Conservation (phyloP, 2,329 filamentous ascomycete genomes). For the Parasarocladium wereldwijsianum region DNA sequence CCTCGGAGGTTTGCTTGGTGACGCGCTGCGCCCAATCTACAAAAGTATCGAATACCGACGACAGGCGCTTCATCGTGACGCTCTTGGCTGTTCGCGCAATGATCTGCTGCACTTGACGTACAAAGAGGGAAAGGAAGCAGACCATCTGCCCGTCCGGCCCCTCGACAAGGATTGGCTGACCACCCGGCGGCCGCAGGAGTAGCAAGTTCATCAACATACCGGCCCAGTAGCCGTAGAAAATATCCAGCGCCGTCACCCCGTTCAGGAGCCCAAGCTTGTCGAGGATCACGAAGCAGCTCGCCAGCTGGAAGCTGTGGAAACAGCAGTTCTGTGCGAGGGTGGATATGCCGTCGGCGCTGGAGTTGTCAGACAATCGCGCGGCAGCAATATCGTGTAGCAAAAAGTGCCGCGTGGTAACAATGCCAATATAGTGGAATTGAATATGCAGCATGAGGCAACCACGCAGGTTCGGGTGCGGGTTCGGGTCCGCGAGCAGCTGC, state of each 20-base stretch:
- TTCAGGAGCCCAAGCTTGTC: constrained; percentile 17
- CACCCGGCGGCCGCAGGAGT: constrained; percentile 7
- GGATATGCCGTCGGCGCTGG: constrained; percentile 3
- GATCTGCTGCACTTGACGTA: constrained; percentile 7
- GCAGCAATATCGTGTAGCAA: constrained; percentile 12
- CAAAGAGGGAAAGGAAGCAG: constrained; percentile 7
- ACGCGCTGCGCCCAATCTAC: constrained; percentile 9
- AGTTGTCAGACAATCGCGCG: not conserved
- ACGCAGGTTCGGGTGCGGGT: constrained; percentile 10
- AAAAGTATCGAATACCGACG: constrained; percentile 13
- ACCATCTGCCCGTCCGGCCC: constrained; percentile 8
- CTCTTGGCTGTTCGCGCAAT: constrained; percentile 13
- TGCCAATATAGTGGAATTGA: constrained; percentile 17
- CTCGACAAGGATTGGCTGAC: constrained; percentile 2
- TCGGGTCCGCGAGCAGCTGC: not conserved
- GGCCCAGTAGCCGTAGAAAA: constrained; percentile 20
- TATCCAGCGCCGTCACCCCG: constrained; percentile 18
- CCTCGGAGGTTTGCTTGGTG: too few relatives aligned
- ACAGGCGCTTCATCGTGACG: constrained; percentile 15
- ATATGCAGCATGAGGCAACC: constrained; percentile 16
- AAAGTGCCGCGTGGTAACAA: constrained; percentile 16
- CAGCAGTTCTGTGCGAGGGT: constrained; percentile 11
- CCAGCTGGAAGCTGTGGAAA: constrained; percentile 17
- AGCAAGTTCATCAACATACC: constrained; percentile 16
- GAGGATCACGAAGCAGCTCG: constrained; percentile 16